A percentile compares a stretch with the other conserved stretches of the same genome.
phyloP scores from a whole-genome alignment of 768 basidiomycete genomes.

The Pisolithus microcarpus region DNA sequence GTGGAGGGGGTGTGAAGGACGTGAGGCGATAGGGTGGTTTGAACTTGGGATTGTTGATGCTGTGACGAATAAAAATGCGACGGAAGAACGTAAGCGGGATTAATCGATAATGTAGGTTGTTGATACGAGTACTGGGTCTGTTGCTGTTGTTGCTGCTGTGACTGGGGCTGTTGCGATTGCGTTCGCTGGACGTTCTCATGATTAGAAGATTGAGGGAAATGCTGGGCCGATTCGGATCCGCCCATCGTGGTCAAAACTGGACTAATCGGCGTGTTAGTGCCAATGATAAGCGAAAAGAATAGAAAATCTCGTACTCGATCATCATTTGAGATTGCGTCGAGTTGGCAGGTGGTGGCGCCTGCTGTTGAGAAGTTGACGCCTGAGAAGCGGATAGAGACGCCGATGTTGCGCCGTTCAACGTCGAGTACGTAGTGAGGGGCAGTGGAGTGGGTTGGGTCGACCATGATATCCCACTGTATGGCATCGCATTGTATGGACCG shows the following conservation, averaged over 20 bases:
- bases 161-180: slow-evolving; percentile 31
- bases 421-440: slow-evolving; percentile 71
- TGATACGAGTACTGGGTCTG: slow-evolving; percentile 35
- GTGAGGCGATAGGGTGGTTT: slow-evolving; percentile 64
- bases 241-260: slow-evolving; percentile 56
- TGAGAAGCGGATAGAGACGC: slow-evolving; percentile 29
- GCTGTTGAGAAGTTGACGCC: slow-evolving; percentile 25
- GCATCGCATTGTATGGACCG: slow-evolving; percentile 45
- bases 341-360: slow-evolving; percentile 19
- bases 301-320: slow-evolving; percentile 55
- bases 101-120: slow-evolving; percentile 36
- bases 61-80: slow-evolving; percentile 29
- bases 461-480: slow-evolving; percentile 50
- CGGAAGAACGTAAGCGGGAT: slow-evolving; percentile 34
- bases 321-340: slow-evolving; percentile 38
- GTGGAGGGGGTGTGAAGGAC: slow-evolving; percentile 54
- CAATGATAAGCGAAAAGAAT: slow-evolving; percentile 3
- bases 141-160: slow-evolving; percentile 30
- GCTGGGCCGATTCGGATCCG: slow-evolving; percentile 38
- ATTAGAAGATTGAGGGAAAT: slow-evolving; percentile 39
- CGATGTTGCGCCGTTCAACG: slow-evolving; percentile 67
- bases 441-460: slow-evolving; percentile 33
- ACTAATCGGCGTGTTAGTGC: slow-evolving; percentile 29
- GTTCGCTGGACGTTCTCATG: slow-evolving; percentile 29
- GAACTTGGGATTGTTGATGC: slow-evolving; percentile 31